Conservation (phyloP, 352 stramenopile genomes). For the Sclerospora graminicola region DNA sequence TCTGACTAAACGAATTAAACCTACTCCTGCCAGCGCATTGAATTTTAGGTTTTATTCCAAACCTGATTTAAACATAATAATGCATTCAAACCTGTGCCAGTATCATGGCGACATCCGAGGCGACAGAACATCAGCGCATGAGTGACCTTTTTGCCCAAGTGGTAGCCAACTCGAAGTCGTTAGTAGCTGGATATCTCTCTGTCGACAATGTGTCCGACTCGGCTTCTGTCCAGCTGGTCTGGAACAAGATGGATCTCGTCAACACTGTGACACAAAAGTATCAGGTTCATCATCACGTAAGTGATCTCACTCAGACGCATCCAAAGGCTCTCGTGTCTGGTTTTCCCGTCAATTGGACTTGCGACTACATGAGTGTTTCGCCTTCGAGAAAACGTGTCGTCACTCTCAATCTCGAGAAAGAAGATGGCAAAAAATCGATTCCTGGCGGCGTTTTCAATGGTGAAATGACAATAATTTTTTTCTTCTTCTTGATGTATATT, state of each 20-base stretch:
- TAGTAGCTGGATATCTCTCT: slow-evolving; percentile 31
- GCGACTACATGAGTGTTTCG: slow-evolving; percentile 39
- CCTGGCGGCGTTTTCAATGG: slow-evolving; percentile 40
- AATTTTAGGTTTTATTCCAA: too few species aligned
- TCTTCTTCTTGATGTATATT: not conserved
- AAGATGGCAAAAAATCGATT: slow-evolving; percentile 19
- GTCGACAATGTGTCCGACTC: slow-evolving; percentile 11
- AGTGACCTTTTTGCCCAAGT: slow-evolving; percentile 37
- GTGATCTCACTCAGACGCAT: slow-evolving; percentile 6
- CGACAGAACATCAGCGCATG: slow-evolving; percentile 20
- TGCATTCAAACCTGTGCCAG: too few species aligned
- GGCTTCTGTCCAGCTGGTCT: slow-evolving; percentile 43
- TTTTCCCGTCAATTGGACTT: slow-evolving; percentile 33
- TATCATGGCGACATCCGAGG: slow-evolving; percentile 3
- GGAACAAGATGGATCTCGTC: slow-evolving; percentile 47
- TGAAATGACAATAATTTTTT: not conserved
- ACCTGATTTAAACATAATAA: too few species aligned
- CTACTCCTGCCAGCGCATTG: too few species aligned
- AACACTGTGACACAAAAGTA: slow-evolving; percentile 46
- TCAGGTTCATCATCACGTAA: slow-evolving; percentile 43
- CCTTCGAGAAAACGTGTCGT: slow-evolving; percentile 40
- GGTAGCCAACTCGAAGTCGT: slow-evolving; percentile 37
- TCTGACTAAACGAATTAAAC: too few species aligned
- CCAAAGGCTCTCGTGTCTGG: slow-evolving; percentile 20
- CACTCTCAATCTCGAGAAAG: slow-evolving; percentile 46